A percentile compares a stretch with the other conserved stretches of the same genome.
Evolutionary conservation across 495 filamentous ascomycete genomes (phyloP).

Genomic region (Xylaria grammica): DNA sequence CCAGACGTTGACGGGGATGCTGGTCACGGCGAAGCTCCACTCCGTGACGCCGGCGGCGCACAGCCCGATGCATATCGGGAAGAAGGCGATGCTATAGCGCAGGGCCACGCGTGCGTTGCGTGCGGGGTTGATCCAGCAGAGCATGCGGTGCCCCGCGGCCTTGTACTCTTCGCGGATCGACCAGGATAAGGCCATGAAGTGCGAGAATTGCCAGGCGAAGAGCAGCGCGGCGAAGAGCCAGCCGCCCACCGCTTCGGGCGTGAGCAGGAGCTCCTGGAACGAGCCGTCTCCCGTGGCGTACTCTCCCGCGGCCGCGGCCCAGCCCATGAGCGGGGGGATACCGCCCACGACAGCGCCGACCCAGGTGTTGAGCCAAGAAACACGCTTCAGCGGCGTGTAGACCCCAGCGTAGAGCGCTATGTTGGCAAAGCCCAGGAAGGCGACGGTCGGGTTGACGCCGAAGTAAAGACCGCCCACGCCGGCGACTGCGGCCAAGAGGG

Average conservation of each 20-base stretch:
- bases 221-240: slow-evolving; percentile 87
- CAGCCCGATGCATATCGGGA: slow-evolving; percentile 84
- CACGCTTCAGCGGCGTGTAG: slow-evolving; percentile 90
- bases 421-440: slow-evolving; percentile 82
- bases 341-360: slow-evolving; percentile 90
- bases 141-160: slow-evolving; percentile 87
- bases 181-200: slow-evolving; percentile 93
- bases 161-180: slow-evolving; percentile 88
- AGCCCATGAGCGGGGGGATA: slow-evolving; percentile 97
- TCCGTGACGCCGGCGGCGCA: slow-evolving; percentile 86
- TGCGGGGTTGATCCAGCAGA: slow-evolving; percentile 84
- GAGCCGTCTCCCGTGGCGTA: slow-evolving; percentile 72
- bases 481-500: slow-evolving; percentile 65
- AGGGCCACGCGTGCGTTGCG: slow-evolving; percentile 85
- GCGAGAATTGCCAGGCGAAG: slow-evolving; percentile 97
- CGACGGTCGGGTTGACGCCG: slow-evolving; percentile 92
- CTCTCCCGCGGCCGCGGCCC: slow-evolving; percentile 91
- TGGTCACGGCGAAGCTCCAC: slow-evolving; percentile 81
- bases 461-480: slow-evolving; percentile 77
- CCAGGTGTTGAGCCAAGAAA: slow-evolving; percentile 93
- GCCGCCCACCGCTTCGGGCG: slow-evolving; percentile 70
- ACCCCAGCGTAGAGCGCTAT: slow-evolving; percentile 88
- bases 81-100: slow-evolving; percentile 83
- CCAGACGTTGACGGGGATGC: slow-evolving; percentile 84
- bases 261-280: slow-evolving; percentile 77